phyloP scores from a whole-genome alignment of 1,139 yeast species.

The Blastobotrys malaysiensis region DNA sequence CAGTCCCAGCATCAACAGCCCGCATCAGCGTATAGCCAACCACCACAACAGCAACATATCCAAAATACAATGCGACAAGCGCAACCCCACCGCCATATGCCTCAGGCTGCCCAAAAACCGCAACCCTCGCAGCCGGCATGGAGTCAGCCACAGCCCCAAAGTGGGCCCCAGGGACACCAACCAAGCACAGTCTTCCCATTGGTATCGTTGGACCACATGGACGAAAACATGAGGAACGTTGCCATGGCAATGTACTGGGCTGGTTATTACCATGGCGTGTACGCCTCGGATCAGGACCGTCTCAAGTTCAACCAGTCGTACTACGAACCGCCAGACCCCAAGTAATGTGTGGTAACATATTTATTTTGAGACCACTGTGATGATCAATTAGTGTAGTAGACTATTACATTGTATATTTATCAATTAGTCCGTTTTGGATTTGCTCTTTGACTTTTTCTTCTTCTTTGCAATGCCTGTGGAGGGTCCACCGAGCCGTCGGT shows the following conservation, averaged over 20 bases:
- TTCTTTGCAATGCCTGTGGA: slow-evolving; percentile 7
- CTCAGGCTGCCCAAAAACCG: not conserved
- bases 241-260: slow-evolving; percentile 34
- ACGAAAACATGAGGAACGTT: slow-evolving; percentile 23
- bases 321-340: not conserved
- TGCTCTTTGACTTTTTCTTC: not conserved
- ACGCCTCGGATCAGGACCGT: not conserved
- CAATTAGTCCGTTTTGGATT: too few relatives aligned
- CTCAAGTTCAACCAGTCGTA: not conserved
- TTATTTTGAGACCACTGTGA: not conserved
- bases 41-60: not conserved
- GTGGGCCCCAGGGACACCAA: not conserved
- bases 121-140: not conserved
- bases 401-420: too few relatives aligned
- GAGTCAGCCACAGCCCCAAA: not conserved
- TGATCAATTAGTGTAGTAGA: too few relatives aligned
- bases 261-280: slow-evolving; percentile 27
- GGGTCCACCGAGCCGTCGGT: slow-evolving; percentile 2
- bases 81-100: too few relatives aligned
- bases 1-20: not conserved
- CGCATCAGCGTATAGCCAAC: too few relatives aligned
- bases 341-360: not conserved
- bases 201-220: slow-evolving; percentile 18
- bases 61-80: too few relatives aligned
- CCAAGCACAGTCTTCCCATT: not conserved